Percentiles rank a stretch among this genome's conserved stretches.
These are phyloP conservation scores for Lyophyllum atratum DNA, from an alignment of 768 basidiomycete genomes.

Conservation along the genomic window DNA sequence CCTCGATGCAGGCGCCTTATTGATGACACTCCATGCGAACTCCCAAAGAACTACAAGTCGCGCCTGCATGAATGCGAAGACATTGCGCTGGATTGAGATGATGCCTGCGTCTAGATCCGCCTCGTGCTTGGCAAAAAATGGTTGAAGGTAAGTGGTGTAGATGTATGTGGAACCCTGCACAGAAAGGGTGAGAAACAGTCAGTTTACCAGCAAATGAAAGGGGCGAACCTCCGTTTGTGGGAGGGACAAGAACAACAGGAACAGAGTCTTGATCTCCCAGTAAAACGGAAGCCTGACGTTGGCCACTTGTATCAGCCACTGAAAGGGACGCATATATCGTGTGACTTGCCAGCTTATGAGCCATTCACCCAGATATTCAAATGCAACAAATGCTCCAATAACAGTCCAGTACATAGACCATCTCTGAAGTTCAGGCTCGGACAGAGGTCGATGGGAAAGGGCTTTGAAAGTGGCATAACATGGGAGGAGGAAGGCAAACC, in stretches of 20 bases:
- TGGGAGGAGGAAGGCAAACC: constrained; percentile 71
- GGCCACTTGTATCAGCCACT: not conserved
- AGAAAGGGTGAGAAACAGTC: constrained; percentile 7
- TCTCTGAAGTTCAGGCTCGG: constrained; percentile 54
- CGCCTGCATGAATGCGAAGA: constrained; percentile 54
- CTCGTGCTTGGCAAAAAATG: constrained; percentile 62
- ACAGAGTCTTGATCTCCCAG: constrained; percentile 70
- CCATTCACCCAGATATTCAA: constrained; percentile 66
- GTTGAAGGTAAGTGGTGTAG: constrained; percentile 60
- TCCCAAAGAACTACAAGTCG: constrained; percentile 53
- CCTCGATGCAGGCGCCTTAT: constrained; percentile 31
- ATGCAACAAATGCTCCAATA: constrained; percentile 57
- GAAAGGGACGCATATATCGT: constrained; percentile 1
- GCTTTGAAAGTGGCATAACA: constrained; percentile 70
- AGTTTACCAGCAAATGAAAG: not conserved
- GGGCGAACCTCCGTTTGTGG: constrained; percentile 65
- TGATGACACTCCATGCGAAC: constrained; percentile 42
- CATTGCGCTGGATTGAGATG: constrained; percentile 52
- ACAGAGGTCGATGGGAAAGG: constrained; percentile 51
- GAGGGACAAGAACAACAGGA: constrained; percentile 66
- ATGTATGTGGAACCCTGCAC: constrained; percentile 67
- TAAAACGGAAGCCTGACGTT: constrained; percentile 70
- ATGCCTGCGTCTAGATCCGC: constrained; percentile 61
- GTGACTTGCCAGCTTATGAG: constrained; percentile 62
- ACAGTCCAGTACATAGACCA: constrained; percentile 69